Percentiles rank a stretch among this genome's conserved stretches.
Conservation (phyloP, 371 early-diverging fungal species). For the Gilbertella persicaria region DNA sequence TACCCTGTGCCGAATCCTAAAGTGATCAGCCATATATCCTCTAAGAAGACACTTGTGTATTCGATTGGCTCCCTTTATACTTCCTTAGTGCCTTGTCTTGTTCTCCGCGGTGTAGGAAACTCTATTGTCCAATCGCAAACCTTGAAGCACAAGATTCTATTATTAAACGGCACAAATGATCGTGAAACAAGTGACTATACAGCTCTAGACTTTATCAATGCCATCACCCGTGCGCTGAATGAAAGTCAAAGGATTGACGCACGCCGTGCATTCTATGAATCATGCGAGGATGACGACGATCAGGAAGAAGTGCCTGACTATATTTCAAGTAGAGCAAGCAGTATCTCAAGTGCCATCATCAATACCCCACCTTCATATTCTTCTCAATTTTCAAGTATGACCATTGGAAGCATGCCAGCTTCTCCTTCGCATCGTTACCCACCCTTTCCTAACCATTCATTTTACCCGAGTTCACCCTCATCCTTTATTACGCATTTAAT, state of each 20-base stretch:
- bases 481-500: slow-evolving; percentile 71
- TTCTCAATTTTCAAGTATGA: slow-evolving; percentile 4
- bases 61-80: slow-evolving; percentile 78
- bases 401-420: slow-evolving; percentile 21
- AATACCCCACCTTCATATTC: slow-evolving; percentile 6
- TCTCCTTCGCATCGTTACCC: slow-evolving; percentile 35
- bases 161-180: slow-evolving; percentile 73
- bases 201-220: slow-evolving; percentile 70
- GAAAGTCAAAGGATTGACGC: slow-evolving; percentile 52
- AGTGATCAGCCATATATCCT: slow-evolving; percentile 52
- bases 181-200: slow-evolving; percentile 71
- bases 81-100: slow-evolving; percentile 69
- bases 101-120: slow-evolving; percentile 68
- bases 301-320: slow-evolving; percentile 13
- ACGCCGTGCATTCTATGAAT: slow-evolving; percentile 43
- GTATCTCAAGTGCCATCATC: slow-evolving; percentile 4
- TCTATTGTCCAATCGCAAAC: slow-evolving; percentile 58
- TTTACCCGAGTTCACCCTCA: slow-evolving; percentile 49
- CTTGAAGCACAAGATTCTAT: slow-evolving; percentile 62
- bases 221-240: slow-evolving; percentile 67
- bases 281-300: slow-evolving; percentile 20
- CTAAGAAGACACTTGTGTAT: slow-evolving; percentile 62
- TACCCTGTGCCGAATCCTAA: slow-evolving; percentile 70
- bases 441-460: slow-evolving; percentile 35
- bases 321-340: slow-evolving; percentile 5